A percentile compares a stretch with the other conserved stretches of the same genome.
These are phyloP conservation scores for Gaertneriomyces sp. DNA, from an alignment of 192 early-diverging fungal genomes.

Conservation along the genomic window DNA sequence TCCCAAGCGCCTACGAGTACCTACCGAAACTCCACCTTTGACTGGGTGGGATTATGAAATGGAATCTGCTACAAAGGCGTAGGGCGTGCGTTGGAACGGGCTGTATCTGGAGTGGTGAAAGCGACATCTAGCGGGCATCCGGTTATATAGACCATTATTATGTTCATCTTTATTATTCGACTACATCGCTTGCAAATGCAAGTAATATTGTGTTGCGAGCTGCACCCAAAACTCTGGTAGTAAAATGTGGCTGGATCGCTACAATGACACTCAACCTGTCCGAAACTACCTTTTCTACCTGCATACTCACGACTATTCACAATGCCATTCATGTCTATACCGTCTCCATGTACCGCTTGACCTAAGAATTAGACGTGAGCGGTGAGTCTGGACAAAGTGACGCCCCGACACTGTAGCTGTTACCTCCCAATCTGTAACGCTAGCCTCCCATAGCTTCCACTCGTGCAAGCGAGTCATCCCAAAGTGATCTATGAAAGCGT, in stretches of 20 bases:
- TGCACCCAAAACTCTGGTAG: no score
- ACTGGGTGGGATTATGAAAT: constrained; percentile 46
- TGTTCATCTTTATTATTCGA: no score
- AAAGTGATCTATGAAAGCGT: constrained; percentile 77
- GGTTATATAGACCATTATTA: no score
- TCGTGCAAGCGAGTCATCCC: constrained; percentile 69
- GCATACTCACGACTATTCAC: neutral
- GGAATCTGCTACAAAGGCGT: constrained; percentile 4
- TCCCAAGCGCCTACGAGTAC: constrained; percentile 40
- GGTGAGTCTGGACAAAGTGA: constrained; percentile 34
- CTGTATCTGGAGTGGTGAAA: no score
- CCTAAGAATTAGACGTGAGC: constrained; percentile 2
- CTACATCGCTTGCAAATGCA: no score
- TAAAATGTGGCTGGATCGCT: no score
- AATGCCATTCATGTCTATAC: constrained; percentile 16
- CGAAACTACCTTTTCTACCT: no score
- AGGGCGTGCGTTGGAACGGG: no score
- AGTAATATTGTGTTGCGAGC: no score
- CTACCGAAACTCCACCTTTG: constrained; percentile 46
- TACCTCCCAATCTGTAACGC: constrained; percentile 73
- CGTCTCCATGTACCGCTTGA: constrained; percentile 42
- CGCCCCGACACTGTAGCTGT: constrained; percentile 57
- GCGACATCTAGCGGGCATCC: no score
- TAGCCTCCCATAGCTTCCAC: constrained; percentile 66
- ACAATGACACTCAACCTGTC: no score